Percentiles rank a stretch among this genome's conserved stretches.
phyloP scores from a whole-genome alignment of 1,284 basidiomycete species.

The Leccinum solheimii region DNA sequence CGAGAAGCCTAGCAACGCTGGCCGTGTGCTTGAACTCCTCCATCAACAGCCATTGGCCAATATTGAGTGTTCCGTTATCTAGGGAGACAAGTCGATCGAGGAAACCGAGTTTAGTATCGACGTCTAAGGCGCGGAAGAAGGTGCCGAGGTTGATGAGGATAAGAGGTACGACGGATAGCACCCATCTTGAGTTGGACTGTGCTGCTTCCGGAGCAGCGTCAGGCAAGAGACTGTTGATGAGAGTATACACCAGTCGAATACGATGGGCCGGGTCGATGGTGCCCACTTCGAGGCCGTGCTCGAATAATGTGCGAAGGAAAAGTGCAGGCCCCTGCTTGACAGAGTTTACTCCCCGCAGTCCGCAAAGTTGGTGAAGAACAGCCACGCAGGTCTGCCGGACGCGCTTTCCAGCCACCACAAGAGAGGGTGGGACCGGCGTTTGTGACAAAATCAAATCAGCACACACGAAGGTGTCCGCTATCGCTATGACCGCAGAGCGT shows the following conservation, averaged over 20 bases:
- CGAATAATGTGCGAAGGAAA: constrained; percentile 56
- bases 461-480: constrained; percentile 58
- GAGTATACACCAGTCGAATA: constrained; percentile 51
- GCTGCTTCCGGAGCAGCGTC: constrained; percentile 24
- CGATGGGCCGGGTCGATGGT: constrained; percentile 56
- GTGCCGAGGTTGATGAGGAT: constrained; percentile 51
- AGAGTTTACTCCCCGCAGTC: constrained; percentile 38
- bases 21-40: constrained; percentile 56
- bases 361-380: constrained; percentile 45
- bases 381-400: constrained; percentile 52
- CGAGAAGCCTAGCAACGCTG: constrained; percentile 40
- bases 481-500: constrained; percentile 42
- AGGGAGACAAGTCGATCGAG: constrained; percentile 56
- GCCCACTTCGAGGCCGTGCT: constrained; percentile 41
- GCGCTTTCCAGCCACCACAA: constrained; percentile 14
- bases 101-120: constrained; percentile 53
- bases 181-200: constrained; percentile 45
- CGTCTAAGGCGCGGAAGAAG: constrained; percentile 59
- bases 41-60: constrained; percentile 70
- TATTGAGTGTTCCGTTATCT: constrained; percentile 55
- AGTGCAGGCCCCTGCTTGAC: constrained; percentile 42
- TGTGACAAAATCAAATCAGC: constrained; percentile 47
- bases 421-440: constrained; percentile 23
- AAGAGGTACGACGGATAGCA: constrained; percentile 54
- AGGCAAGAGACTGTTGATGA: constrained; percentile 62